These are phyloP conservation scores for Oryza meyeriana DNA, from an alignment of 176 grass and related monocot genomes.

Conservation along the genomic window DNA sequence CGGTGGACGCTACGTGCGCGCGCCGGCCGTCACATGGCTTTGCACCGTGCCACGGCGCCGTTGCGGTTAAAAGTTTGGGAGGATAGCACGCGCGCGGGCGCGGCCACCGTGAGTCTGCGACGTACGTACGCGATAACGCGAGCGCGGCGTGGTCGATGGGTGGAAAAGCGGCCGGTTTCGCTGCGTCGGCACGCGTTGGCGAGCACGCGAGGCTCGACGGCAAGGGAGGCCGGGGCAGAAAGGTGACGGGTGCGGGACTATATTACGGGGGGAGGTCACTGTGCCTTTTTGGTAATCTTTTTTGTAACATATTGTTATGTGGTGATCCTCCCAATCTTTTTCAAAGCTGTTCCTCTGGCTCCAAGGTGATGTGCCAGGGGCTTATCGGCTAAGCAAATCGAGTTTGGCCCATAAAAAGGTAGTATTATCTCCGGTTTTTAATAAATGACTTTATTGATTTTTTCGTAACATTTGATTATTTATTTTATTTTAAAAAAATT, in stretches of 20 bases:
- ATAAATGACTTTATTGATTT: too few relatives aligned
- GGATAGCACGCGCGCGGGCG: not conserved
- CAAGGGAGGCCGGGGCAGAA: not conserved
- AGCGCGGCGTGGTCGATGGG: not conserved
- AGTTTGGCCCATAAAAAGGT: not conserved
- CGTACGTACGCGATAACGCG: not conserved
- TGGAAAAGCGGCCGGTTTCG: not conserved
- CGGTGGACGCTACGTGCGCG: too few relatives aligned
- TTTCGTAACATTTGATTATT: too few relatives aligned
- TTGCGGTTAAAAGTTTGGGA: not conserved
- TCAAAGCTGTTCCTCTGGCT: not conserved
- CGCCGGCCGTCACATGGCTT: not conserved
- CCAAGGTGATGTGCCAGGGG: not conserved
- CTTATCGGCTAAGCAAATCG: not conserved
- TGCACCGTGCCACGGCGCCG: not conserved
- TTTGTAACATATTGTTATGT: not conserved
- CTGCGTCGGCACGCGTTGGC: not conserved
- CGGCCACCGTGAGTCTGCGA: not conserved
- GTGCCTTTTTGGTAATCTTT: not conserved
- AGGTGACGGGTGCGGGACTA: not conserved
- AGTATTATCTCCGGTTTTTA: not conserved
- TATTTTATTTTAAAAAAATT: too few relatives aligned
- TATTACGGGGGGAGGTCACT: too few relatives aligned
- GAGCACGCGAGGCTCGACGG: not conserved
- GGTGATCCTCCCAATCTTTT: not conserved